These are phyloP conservation scores for Trichoderma sp. DNA, from an alignment of 2,329 filamentous ascomycete species.

Conservation along the genomic window DNA sequence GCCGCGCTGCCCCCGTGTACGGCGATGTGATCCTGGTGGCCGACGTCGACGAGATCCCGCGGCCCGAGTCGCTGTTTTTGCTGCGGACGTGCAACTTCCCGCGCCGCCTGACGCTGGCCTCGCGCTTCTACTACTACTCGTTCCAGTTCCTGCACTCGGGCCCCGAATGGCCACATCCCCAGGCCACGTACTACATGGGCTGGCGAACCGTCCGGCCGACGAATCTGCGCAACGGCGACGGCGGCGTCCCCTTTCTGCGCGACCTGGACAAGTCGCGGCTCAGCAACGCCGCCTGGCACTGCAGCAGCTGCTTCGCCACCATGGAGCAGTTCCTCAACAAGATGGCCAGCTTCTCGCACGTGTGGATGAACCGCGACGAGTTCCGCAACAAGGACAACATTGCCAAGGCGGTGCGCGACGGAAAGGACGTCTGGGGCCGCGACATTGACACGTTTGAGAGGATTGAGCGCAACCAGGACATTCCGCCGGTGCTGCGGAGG, in stretches of 20 bases:
- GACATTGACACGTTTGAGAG: conserved; percentile 45
- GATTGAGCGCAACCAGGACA: conserved; percentile 49
- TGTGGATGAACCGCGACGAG: conserved; percentile 47
- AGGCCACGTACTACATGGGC: conserved; percentile 53
- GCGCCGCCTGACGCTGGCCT: conserved; percentile 49
- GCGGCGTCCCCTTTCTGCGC: conserved; percentile 38
- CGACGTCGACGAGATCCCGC: conserved; percentile 59
- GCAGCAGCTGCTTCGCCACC: conserved; percentile 58
- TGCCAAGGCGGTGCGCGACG: conserved; percentile 48
- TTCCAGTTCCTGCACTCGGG: conserved; percentile 49
- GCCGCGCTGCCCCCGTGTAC: conserved; percentile 38
- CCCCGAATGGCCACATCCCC: conserved; percentile 53
- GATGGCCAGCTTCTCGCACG: conserved; percentile 55
- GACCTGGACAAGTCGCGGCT: conserved; percentile 44
- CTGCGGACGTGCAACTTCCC: conserved; percentile 53
- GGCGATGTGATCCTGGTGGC: conserved; percentile 58
- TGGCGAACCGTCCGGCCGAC: conserved; percentile 50
- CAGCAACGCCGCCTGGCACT: conserved; percentile 57
- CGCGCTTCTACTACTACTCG: conserved; percentile 55
- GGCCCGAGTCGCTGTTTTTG: conserved; percentile 46
- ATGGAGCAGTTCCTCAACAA: conserved; percentile 54
- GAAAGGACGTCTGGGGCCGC: conserved; percentile 55
- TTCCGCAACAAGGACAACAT: conserved; percentile 49
- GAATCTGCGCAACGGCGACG: conserved; percentile 50
- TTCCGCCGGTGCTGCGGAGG: conserved; percentile 47